Base-by-base conservation (phyloP, 202 grass and related monocot genomes). In the Panicum virgatum region DNA sequence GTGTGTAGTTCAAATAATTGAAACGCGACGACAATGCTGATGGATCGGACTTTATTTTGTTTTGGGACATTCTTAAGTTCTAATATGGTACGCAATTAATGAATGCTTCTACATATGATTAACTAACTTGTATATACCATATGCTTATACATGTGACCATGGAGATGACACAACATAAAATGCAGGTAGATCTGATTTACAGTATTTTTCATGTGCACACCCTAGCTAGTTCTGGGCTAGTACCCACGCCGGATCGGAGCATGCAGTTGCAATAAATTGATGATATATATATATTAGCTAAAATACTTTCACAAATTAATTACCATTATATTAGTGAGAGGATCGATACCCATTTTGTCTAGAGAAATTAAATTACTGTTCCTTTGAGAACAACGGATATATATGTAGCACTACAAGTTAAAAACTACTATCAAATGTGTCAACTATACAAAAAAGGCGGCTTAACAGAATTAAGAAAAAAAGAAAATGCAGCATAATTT, bases 91-190 rank as follows among this genome's bases (percentile, higher is more conserved):
- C n/a, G n/a, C n/a, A n/a, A n/a, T n/a, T n/a, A n/a, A n/a, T n/a
- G n/a, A n/a, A n/a, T n/a, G n/a, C n/a, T n/a, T n/a, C n/a, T n/a
- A n/a, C n/a, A n/a, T n/a, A n/a, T n/a, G n/a, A n/a, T n/a, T n/a
- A n/a, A n/a, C n/a, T n/a, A n/a, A n/a, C n/a, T n/a, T n/a, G n/a
- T n/a, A n/a, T n/a, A n/a, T n/a, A n/a, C n/a, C n/a, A n/a, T n/a
- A n/a, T n/a, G n/a, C n/a, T n/a, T n/a, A n/a, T n/a, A n/a, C 48
- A 52, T 26, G 40, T 39, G 43, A 20, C 34, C 54, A 51, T 30
- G 38, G 66, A 71, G 44, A 85, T 79, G 74, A 63, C 75, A 63
- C 75, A 59, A 43, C 66, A 85, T 72, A 59, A 60, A 72, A 61
- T 78, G n/a, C 14, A 10, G 37, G 72, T 68, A 52, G 63, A 77